Evolutionary conservation across 805 yeast species (phyloP).

Genomic region (Candida insectorum): DNA sequence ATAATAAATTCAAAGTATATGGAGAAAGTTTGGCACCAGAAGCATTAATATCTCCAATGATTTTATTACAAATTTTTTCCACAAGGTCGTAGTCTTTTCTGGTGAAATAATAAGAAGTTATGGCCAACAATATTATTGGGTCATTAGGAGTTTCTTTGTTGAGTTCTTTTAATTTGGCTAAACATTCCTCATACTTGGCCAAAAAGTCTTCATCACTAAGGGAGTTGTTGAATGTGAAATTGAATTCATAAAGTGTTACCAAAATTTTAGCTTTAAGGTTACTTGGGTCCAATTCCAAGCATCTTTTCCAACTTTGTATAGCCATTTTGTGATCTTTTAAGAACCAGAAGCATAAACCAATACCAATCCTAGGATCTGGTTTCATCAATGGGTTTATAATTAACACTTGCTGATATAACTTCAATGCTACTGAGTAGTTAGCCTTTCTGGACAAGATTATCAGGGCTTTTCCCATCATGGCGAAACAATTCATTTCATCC

Average conservation of each 20-base stretch:
- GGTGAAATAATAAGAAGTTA: slow-evolving; percentile 72
- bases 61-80: slow-evolving; percentile 51
- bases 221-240: slow-evolving; percentile 55
- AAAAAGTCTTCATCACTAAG: slow-evolving; percentile 61
- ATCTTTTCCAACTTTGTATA: slow-evolving; percentile 74
- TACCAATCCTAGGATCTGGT: slow-evolving; percentile 93
- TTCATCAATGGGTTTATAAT: slow-evolving; percentile 69
- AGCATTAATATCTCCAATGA: slow-evolving; percentile 29
- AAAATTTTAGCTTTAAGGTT: slow-evolving; percentile 62
- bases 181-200: slow-evolving; percentile 53
- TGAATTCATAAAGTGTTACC: slow-evolving; percentile 65
- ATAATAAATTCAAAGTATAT: slow-evolving; percentile 28
- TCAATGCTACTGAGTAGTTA: slow-evolving; percentile 70
- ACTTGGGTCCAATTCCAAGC: slow-evolving; percentile 60
- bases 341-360: slow-evolving; percentile 92
- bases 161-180: slow-evolving; percentile 42
- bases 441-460: slow-evolving; percentile 63
- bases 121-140: slow-evolving; percentile 59
- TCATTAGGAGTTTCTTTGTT: slow-evolving; percentile 40
- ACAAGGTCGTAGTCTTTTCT: slow-evolving; percentile 58
- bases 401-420: slow-evolving; percentile 79
- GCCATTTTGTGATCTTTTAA: slow-evolving; percentile 79
- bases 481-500: slow-evolving; percentile 65
- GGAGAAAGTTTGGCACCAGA: slow-evolving; percentile 18
- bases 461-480: slow-evolving; percentile 82